Base-by-base conservation (phyloP, 495 filamentous ascomycete genomes). In the Symbiotaphrina buchneri region DNA sequence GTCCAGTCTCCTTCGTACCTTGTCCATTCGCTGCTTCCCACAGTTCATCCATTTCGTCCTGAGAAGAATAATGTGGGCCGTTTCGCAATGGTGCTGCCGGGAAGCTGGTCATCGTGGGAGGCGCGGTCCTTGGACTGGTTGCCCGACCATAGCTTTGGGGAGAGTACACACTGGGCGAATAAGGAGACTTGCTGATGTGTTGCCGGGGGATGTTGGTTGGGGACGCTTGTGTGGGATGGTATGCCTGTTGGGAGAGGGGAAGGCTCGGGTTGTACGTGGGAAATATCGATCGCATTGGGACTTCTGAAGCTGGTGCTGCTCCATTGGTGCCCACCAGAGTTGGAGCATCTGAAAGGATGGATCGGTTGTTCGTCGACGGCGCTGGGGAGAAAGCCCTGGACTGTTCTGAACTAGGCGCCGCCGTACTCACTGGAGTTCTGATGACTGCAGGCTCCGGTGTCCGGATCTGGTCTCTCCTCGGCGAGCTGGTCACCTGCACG, bases 261-360 rank as follows among this genome's bases (percentile, higher is more conserved):
- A 75, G 29, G n/a, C 63, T 62, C 6, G 70, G 68, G 46, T 91
- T 68, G 43, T 81, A 84, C n/a, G 58, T 64, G 10, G 81, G 81
- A 45, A 91, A 87, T 36, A 87, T 87, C 10, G 71, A 74, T 35
- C 53, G 57, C 52, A 75, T 74, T 42, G 56, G 44, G 2, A 18
- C 25, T 5, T 18, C 11, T 4, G 18, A 8, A 18, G 27, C 22
- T 10, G 32, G 16, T 15, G 18, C 34, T 6, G 18, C 26, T 26
- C 34, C 31, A 21, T 36, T 36, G 34, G 27, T 36, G 18, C 34
- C 27, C 10, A 36, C 27, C 18, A 36, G 27, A 6, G 25, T 36
- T 10, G 34, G 11, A 10, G 17, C 13, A 20, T 19, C 27, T 10
- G 34, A 29, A n/a, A 22, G 6, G 10, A 19, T 22, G 4, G 34